Evolutionary conservation across 75 land plant genomes (phyloP).

Genomic region (Ceratopteris richardii): DNA sequence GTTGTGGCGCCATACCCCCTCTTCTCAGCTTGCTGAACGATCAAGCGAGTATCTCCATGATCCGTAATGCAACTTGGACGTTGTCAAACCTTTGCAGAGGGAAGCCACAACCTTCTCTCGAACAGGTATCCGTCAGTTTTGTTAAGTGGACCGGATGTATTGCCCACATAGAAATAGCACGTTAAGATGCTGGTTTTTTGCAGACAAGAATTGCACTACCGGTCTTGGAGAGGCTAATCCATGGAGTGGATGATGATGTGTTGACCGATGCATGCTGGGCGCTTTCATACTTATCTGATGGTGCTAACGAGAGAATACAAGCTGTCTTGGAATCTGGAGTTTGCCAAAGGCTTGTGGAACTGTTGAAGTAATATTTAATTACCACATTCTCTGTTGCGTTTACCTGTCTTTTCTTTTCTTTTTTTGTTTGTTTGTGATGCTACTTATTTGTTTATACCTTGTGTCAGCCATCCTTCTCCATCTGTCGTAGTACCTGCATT

Average conservation of each 20-base stretch:
- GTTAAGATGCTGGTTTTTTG: too few relatives aligned
- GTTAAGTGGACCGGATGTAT: neutral
- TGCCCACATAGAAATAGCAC: too few relatives aligned
- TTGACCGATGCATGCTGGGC: conserved; percentile 47
- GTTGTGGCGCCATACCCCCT: conserved; percentile 47
- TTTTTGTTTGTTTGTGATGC: too few relatives aligned
- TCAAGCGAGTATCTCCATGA: conserved; percentile 54
- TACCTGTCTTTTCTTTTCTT: too few relatives aligned
- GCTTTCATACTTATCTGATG: conserved; percentile 40
- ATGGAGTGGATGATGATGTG: conserved; percentile 32
- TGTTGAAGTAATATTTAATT: conserved; percentile 33
- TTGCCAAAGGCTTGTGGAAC: conserved; percentile 50
- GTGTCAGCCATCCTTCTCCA: conserved; percentile 50
- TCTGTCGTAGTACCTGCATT: conserved; percentile 55
- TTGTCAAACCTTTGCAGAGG: conserved; percentile 42
- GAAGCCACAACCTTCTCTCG: conserved; percentile 34
- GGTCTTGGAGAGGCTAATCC: conserved; percentile 16
- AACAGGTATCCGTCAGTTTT: conserved; percentile 28
- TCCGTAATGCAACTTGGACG: conserved; percentile 51
- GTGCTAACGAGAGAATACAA: conserved; percentile 26
- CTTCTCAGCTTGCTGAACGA: conserved; percentile 58
- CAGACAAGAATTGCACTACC: conserved; percentile 34
- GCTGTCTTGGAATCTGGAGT: conserved; percentile 47
- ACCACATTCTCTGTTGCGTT: neutral
- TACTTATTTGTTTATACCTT: too few relatives aligned